Percentiles rank a stretch among this genome's conserved stretches.
Conservation (phyloP, 345 rosid genomes). For the Brassica nigra region DNA sequence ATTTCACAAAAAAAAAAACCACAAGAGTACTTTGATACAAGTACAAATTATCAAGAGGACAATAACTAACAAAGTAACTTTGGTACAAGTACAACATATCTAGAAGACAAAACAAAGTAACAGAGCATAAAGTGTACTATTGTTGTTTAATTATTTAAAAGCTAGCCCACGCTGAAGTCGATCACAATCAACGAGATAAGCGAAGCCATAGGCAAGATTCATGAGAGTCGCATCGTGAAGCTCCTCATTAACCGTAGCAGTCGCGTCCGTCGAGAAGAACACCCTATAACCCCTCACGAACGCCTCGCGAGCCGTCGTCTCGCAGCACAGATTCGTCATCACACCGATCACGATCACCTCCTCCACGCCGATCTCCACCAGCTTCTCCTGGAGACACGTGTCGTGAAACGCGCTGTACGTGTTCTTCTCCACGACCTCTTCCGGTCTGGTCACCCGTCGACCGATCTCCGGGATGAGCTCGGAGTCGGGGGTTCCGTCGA, state of each 20-base stretch:
- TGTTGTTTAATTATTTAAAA: constrained; percentile 11
- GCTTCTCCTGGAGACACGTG: constrained; percentile 57
- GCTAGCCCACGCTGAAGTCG: constrained; percentile 17
- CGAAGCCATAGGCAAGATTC: constrained; percentile 72
- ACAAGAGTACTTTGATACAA: not conserved
- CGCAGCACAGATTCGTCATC: constrained; percentile 81
- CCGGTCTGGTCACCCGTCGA: not conserved
- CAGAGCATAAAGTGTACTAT: not conserved
- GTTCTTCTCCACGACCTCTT: constrained; percentile 63
- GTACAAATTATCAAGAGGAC: not conserved
- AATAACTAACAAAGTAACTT: not conserved
- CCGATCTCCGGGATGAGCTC: constrained; percentile 56
- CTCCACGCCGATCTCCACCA: constrained; percentile 60
- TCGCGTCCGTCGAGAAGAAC: constrained; percentile 78
- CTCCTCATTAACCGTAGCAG: constrained; percentile 60
- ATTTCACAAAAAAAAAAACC: not conserved
- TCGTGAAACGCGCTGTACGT: constrained; percentile 68
- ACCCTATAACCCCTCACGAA: constrained; percentile 70
- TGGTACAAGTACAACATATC: not conserved
- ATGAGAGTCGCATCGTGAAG: constrained; percentile 63
- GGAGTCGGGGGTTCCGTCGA: constrained; percentile 63
- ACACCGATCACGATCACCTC: constrained; percentile 78
- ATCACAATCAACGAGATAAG: constrained; percentile 68
- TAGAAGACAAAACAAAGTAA: not conserved
- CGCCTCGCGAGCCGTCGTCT: constrained; percentile 86